A percentile compares a stretch with the other conserved stretches of the same genome.
These are phyloP conservation scores for Dioscorea zingiberensis DNA, from an alignment of 106 monocot species.

Conservation along the genomic window DNA sequence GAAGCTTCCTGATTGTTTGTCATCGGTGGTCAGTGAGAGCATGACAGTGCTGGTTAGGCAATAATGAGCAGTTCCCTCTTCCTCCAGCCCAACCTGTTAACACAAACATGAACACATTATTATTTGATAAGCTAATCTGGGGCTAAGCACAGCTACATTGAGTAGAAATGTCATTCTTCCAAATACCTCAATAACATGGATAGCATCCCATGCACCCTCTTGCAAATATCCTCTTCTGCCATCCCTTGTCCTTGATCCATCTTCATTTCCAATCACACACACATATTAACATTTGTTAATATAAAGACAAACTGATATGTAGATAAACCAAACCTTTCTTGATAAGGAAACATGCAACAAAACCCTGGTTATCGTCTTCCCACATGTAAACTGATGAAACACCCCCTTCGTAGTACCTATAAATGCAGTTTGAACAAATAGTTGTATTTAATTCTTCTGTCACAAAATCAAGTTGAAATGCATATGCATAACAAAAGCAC, in stretches of 20 bases:
- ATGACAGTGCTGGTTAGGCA: slow-evolving; percentile 94
- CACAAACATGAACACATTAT: background rate
- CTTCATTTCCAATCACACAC: slow-evolving; percentile 23
- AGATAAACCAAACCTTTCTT: slow-evolving; percentile 71
- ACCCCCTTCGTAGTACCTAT: slow-evolving; percentile 98
- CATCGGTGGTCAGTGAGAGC: slow-evolving; percentile 83
- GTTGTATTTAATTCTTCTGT: slow-evolving; percentile 2
- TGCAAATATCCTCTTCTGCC: slow-evolving; percentile 81
- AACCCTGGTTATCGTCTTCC: slow-evolving; percentile 73
- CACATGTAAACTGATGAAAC: slow-evolving; percentile 96
- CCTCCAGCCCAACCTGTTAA: slow-evolving; percentile 66
- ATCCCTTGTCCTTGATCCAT: slow-evolving; percentile 79
- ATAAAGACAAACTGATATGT: background rate
- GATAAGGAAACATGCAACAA: slow-evolving; percentile 85
- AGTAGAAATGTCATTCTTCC: background rate
- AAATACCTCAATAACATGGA: slow-evolving; percentile 92
- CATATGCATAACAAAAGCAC: background rate
- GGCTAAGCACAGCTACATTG: too few relatives aligned
- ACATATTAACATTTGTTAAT: background rate
- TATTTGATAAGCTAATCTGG: background rate
- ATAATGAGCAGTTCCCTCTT: slow-evolving; percentile 69
- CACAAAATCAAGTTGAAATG: background rate
- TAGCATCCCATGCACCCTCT: slow-evolving; percentile 94
- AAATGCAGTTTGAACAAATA: slow-evolving; percentile 2
- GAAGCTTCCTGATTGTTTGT: slow-evolving; percentile 72